Evolutionary conservation across 345 rosid genomes (phyloP), one percentile per base, ranked within the genome.

Genomic region (Laguncularia racemosa): DNA sequence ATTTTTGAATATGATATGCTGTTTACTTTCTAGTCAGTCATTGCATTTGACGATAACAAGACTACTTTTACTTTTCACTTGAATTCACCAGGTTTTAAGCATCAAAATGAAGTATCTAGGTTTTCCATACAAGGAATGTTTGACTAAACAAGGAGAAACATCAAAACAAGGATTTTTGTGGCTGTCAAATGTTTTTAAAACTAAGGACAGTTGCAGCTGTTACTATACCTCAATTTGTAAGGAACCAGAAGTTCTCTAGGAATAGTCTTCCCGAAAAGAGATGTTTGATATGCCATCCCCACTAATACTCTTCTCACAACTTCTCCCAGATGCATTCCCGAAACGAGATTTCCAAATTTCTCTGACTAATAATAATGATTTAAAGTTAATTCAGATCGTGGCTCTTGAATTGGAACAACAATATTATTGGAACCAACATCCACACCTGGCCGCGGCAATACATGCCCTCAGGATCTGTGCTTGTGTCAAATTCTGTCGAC

Each of bases 271-370:
- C 91, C 95, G 62, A 87, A 87, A 40, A 88, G 65, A 16, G 70
- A 70, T 53, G 87, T 61, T 57, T 88, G 85, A 46, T 64, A 49
- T 18, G 87, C 84, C 87, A 88, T 76, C 66, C 56, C 77, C 38
- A 78, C 68, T 23, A 84, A 64, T 9, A 87, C 86, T 69, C 85
- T 80, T 74, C 95, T 78, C 65, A 78, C 87, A 61, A 81, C 73
- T 72, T 88, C 92, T 66, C 96, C 92, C 70, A 88, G 63, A 68
- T 81, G 81, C 68, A 74, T 78, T 52, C 76, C 92, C 5, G 91
- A 72, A 46, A 76, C 67, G 48, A 84, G 69, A 69, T 82, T 88
- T 72, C 81, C 85, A 48, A 78, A 87, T 2, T 67, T 80, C 91
- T 84, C 63, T 13, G 53, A 60, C 16, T 47, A 46, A 54, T 23